Conservation (phyloP, 2,329 filamentous ascomycete species). For the Verticillium zaregamsianum region DNA sequence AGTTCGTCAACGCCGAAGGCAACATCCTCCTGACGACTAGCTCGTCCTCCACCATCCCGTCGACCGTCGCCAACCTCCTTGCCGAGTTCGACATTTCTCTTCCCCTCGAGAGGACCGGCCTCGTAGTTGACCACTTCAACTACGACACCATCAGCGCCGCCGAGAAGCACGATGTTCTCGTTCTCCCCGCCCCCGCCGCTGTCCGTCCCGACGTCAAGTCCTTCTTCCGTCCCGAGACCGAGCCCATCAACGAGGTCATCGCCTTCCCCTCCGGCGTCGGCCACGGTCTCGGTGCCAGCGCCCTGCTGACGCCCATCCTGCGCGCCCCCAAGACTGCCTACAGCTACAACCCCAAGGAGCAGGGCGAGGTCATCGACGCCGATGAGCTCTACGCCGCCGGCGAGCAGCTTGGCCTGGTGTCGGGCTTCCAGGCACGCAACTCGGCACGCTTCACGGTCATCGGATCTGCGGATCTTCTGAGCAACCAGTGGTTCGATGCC, state of each 20-base stretch:
- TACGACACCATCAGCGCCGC: conserved; percentile 73
- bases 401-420: conserved; percentile 78
- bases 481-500: conserved; percentile 84
- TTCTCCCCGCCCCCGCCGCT: conserved; percentile 65
- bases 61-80: conserved; percentile 72
- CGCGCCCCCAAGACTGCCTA: conserved; percentile 83
- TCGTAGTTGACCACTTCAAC: conserved; percentile 94
- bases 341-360: conserved; percentile 90
- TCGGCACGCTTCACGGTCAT: conserved; percentile 84
- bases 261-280: conserved; percentile 80
- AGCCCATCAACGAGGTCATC: conserved; percentile 45
- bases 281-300: conserved; percentile 74
- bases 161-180: conserved; percentile 84
- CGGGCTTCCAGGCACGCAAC: conserved; percentile 85
- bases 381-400: conserved; percentile 86
- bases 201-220: conserved; percentile 67
- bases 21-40: conserved; percentile 88
- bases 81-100: conserved; percentile 85
- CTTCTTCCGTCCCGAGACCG: conserved; percentile 63
- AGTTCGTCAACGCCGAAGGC: conserved; percentile 87
- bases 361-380: conserved; percentile 54
- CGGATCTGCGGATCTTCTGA: conserved; percentile 80
- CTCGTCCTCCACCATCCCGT: conserved; percentile 64
- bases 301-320: conserved; percentile 76
- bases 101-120: conserved; percentile 77